These are phyloP conservation scores for Phytophthora foliorum DNA, from an alignment of 352 stramenopile genomes.

Conservation along the genomic window DNA sequence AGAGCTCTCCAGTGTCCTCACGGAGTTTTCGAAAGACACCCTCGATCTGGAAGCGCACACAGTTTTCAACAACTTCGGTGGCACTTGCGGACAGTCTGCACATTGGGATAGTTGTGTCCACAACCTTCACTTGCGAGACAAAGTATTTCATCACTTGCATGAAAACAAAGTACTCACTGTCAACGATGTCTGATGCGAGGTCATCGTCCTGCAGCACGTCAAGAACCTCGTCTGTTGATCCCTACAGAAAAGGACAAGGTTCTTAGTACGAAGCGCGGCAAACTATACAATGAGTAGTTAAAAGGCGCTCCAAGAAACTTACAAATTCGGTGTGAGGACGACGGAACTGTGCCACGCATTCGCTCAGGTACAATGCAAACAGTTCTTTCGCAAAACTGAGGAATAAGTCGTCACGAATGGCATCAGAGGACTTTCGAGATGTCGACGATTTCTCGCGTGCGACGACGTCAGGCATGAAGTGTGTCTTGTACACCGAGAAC, in stretches of 20 bases:
- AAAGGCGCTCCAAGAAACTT: slow-evolving; percentile 14
- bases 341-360: slow-evolving; percentile 64
- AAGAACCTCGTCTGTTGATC: slow-evolving; percentile 57
- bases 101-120: slow-evolving; percentile 69
- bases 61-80: slow-evolving; percentile 67
- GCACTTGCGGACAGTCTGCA: slow-evolving; percentile 55
- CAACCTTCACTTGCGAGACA: slow-evolving; percentile 64
- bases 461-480: slow-evolving; percentile 68
- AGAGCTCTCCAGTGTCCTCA: slow-evolving; percentile 62
- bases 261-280: neutral
- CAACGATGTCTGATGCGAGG: slow-evolving; percentile 31
- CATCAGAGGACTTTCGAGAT: slow-evolving; percentile 49
- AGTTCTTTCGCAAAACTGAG: slow-evolving; percentile 76
- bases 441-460: slow-evolving; percentile 46
- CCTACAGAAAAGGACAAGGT: slow-evolving; percentile 38
- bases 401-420: slow-evolving; percentile 72
- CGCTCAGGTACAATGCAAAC: slow-evolving; percentile 65
- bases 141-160: slow-evolving; percentile 89
- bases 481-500: slow-evolving; percentile 71
- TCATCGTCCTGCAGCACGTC: slow-evolving; percentile 35
- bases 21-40: slow-evolving; percentile 73
- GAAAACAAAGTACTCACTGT: slow-evolving; percentile 83
- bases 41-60: slow-evolving; percentile 85
- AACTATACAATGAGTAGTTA: too few relatives aligned
- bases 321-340: slow-evolving; percentile 72